Base-by-base conservation (phyloP, 208 protist species). In the Leptomonas pyrrhocoris region DNA sequence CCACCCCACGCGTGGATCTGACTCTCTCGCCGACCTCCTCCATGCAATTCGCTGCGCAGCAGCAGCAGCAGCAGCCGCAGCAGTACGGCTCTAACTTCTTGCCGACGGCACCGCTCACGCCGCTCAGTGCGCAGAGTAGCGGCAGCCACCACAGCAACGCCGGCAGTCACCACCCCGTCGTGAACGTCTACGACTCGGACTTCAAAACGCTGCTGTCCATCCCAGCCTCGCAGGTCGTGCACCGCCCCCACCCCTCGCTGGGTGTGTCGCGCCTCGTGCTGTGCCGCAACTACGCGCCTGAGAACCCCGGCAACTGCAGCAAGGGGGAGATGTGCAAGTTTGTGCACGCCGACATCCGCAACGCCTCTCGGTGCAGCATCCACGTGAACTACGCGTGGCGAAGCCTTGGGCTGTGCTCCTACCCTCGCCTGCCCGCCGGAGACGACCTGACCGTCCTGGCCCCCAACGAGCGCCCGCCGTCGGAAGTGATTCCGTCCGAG, bases 381-480 rank as follows among this genome's bases (percentile, higher is more conserved):
- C 90, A 96, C 71, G 86, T 96, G 9, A 94, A 94, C 74, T 93
- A 93, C 65, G 79, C 84, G 27, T 96, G 85, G 79, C 79, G 79
- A 46, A 59, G 62, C 42, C 70, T 84, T 7, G 71, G 74, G 2
- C 56, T 77, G 18, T 94, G 88, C 77, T 69, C 72, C 16, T 94
- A 96, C 68, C 42, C 73, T 12, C 85, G 84, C 6, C 79, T 92
- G 16, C 82, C 83, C 2, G 43, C 83, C 8, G 87, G 88, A 5
- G 77, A 83, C 2, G 38, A 62, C 42, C 57, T 92, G 28, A 69
- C 71, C 28, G 82, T 95, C 45, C 50, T 92, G 34, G 80, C 79
- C 43, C 89, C 89, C 42, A 95, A 93, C 56, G 81, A 88, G 43
- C 73, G 80, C 1, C 72, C 69, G 1, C 83, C 86, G 34, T 38